Evolutionary conservation across 805 yeast genomes (phyloP).

Genomic region (Saccharomyces paradoxus): DNA sequence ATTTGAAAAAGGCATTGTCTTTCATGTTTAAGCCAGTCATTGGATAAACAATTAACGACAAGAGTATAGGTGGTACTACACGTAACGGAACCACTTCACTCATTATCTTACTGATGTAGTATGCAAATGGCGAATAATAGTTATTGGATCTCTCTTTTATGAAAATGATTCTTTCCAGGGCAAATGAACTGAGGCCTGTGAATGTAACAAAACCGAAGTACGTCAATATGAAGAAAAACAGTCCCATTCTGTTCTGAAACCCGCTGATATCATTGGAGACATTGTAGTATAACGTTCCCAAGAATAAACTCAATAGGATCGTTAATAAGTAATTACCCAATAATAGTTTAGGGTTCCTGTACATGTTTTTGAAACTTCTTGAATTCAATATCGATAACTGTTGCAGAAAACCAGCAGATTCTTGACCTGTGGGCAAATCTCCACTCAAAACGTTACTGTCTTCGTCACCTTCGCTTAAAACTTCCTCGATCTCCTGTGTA

Average conservation of each 20-base stretch:
- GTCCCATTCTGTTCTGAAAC: constrained; percentile 88
- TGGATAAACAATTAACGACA: constrained; percentile 79
- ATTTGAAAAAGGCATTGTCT: constrained; percentile 62
- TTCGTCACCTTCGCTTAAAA: background rate
- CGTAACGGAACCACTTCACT: constrained; percentile 92
- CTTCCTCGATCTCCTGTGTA: constrained; percentile 25
- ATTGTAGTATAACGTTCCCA: constrained; percentile 79
- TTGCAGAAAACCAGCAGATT: constrained; percentile 46
- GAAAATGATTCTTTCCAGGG: constrained; percentile 81
- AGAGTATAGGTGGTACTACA: constrained; percentile 81
- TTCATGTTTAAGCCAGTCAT: constrained; percentile 79
- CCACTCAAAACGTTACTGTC: background rate
- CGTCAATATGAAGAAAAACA: constrained; percentile 84
- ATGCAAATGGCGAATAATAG: constrained; percentile 81
- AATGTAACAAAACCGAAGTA: constrained; percentile 90
- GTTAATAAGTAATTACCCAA: constrained; percentile 78
- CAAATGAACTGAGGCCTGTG: constrained; percentile 84
- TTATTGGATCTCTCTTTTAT: constrained; percentile 91
- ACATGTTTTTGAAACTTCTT: constrained; percentile 84
- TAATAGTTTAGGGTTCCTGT: constrained; percentile 85
- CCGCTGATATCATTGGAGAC: constrained; percentile 88
- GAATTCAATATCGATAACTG: constrained; percentile 73
- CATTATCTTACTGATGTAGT: constrained; percentile 73
- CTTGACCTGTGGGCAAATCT: constrained; percentile 9
- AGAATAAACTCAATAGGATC: constrained; percentile 65